Conservation (phyloP, 2,329 filamentous ascomycete species). For the Fusarium circinatum region DNA sequence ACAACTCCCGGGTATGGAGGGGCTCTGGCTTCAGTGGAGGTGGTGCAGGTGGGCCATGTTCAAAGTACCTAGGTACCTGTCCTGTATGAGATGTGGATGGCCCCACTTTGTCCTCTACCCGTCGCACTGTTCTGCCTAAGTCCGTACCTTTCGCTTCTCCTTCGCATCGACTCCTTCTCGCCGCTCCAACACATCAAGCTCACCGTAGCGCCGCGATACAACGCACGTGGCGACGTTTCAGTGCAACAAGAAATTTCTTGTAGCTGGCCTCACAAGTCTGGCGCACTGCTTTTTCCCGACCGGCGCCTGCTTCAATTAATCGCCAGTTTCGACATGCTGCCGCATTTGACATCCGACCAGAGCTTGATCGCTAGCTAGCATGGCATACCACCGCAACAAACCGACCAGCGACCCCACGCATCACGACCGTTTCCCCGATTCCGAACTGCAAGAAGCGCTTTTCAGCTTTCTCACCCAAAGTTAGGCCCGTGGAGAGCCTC, state of each 20-base stretch:
- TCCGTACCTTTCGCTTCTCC: background rate
- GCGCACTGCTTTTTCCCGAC: rapidly evolving
- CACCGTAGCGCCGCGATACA: background rate
- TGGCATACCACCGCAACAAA: rapidly evolving
- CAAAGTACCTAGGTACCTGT: no score
- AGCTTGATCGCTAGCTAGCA: background rate
- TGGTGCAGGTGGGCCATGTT: no score
- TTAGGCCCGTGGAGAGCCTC: background rate
- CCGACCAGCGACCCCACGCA: background rate
- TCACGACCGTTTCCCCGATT: rapidly evolving
- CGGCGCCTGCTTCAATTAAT: background rate
- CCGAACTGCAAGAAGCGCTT: no score
- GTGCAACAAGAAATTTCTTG: rapidly evolving
- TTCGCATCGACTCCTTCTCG: no score
- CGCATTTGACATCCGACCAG: rapidly evolving
- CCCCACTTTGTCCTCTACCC: no score
- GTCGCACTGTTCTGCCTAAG: no score
- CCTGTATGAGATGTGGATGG: no score
- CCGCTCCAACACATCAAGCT: background rate
- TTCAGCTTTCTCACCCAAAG: background rate
- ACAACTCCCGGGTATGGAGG: no score
- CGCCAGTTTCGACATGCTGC: background rate
- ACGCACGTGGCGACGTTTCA: rapidly evolving
- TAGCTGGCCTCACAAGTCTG: background rate
- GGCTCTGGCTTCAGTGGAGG: no score